Evolutionary conservation across 2,329 filamentous ascomycete species (phyloP), one percentile per base, ranked within the genome.

Genomic region (Phialophora verrucosa): DNA sequence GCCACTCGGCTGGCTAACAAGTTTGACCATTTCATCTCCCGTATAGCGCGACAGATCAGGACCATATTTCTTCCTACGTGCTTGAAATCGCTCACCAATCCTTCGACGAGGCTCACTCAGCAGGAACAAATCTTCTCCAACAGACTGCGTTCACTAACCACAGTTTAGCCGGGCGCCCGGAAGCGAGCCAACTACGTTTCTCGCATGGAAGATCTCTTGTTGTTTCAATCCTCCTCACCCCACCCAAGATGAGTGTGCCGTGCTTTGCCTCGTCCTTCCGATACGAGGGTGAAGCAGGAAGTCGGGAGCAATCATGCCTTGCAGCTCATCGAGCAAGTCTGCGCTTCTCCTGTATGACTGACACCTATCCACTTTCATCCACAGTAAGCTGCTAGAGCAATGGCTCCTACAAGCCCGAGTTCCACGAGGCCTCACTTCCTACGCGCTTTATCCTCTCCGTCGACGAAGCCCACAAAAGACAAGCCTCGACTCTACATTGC

Each of bases 401-500:
- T 59, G 27, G 20, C 49, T 25, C 29, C 32, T 25, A 38, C 23
- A 54, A 38, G 32, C 60, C 50, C 49, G 27, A 59, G 10, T 10
- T 63, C 66, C 25, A 64, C 67, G n/a, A 61, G n/a, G 29, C 42
- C 59, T 25, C 59, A 61, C 14, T 66, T 70, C 62, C 65, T 70
- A 47, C 70, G 70, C 5, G 67, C 67, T 23, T 53, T 71, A n/a
- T 67, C 69, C 3, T 62, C 69, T n/a, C 64, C 51, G 14, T 66
- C 69, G 5, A 51, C 61, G 12, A 62, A 58, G 38, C 63, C 63
- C 17, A 58, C 69, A 17, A 68, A 62, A 44, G 64, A 72, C 63
- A 72, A 72, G 53, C 69, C 66, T 53, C 68, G 71, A 29, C 59
- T 72, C 3, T 72, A 72, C 44, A 61, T 72, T 25, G 71, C 62